phyloP scores from a whole-genome alignment of 352 stramenopile genomes.

The Pythium grandisporangium region DNA sequence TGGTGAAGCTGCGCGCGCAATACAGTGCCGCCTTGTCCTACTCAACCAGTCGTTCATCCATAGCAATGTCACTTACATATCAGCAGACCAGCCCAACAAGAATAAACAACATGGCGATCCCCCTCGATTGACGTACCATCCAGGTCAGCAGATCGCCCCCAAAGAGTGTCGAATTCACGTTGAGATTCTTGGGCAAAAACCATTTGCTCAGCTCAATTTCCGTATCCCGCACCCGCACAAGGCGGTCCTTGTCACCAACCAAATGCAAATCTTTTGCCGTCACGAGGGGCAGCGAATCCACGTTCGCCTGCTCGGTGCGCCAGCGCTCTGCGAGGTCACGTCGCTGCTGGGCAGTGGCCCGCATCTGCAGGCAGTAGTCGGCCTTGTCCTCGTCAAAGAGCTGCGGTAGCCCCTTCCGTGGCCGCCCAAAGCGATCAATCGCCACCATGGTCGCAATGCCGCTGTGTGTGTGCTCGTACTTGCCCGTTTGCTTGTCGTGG shows the following conservation, averaged over 20 bases:
- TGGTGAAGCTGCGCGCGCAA: constrained; percentile 62
- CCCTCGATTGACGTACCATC: constrained; percentile 24
- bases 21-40: constrained; percentile 57
- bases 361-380: constrained; percentile 7
- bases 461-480: constrained; percentile 23
- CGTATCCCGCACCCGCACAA: constrained; percentile 36
- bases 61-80: no score
- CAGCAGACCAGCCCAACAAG: no score
- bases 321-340: constrained; percentile 14
- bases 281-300: constrained; percentile 13
- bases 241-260: constrained; percentile 8
- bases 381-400: constrained; percentile 10
- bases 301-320: constrained; percentile 19
- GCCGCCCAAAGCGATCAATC: constrained; percentile 16
- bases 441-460: constrained; percentile 26
- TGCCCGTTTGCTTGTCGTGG: constrained; percentile 12
- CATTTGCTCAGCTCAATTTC: constrained; percentile 61
- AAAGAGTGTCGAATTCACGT: constrained; percentile 65
- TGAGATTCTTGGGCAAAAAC: constrained; percentile 63
- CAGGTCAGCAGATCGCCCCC: constrained; percentile 47
- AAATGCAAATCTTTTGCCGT: constrained; percentile 10
- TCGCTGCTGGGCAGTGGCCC: constrained; percentile 13
- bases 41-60: background rate
- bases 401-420: constrained; percentile 15
- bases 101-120: background rate